phyloP scores from a whole-genome alignment of 345 rosid species.

The Eucalyptus sp. region DNA sequence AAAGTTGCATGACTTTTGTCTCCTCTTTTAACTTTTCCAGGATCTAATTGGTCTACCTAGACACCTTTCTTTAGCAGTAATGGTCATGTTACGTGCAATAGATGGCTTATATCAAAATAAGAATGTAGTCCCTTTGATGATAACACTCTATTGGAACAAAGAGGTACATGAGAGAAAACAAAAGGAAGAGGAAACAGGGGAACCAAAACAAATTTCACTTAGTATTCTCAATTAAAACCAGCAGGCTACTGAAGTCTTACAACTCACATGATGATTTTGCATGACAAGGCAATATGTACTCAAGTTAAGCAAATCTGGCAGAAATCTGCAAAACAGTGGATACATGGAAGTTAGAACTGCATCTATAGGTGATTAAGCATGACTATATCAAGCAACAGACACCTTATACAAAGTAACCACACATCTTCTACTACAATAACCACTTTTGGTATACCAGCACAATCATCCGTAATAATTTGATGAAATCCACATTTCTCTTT shows the following conservation, averaged over 20 bases:
- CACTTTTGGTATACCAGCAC: neutral
- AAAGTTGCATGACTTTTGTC: neutral
- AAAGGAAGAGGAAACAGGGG: neutral
- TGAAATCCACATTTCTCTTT: neutral
- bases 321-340: conserved; percentile 37
- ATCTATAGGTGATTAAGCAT: neutral
- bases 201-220: neutral
- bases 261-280: conserved; percentile 84
- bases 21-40: neutral
- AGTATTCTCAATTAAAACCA: neutral
- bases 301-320: conserved; percentile 51
- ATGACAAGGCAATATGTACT: conserved; percentile 74
- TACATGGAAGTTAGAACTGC: neutral
- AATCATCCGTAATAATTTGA: neutral
- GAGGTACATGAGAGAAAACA: neutral
- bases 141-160: neutral
- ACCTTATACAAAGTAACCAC: neutral
- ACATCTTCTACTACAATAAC: neutral
- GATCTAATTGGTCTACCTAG: neutral
- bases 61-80: neutral
- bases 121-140: neutral
- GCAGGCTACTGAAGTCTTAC: neutral
- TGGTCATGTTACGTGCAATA: fast-evolving
- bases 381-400: neutral
- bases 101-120: neutral